Evolutionary conservation across 208 protist genomes (phyloP).

Genomic region (Novymonas esmeraldas): DNA sequence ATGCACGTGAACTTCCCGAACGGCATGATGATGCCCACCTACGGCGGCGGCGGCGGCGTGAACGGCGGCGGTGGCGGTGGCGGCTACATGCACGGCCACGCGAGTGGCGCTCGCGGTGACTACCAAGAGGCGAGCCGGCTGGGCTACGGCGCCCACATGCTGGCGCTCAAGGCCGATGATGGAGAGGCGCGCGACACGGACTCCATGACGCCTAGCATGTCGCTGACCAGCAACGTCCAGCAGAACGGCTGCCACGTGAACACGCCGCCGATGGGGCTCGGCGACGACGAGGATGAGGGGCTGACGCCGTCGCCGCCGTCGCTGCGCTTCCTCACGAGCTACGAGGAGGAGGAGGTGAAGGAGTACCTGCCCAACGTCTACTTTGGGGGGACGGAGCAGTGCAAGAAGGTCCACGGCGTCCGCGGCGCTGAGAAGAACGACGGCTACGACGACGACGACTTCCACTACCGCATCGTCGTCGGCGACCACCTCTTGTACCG

Average conservation of each 20-base stretch:
- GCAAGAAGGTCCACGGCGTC: slow-evolving; percentile 60
- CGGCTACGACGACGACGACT: slow-evolving; percentile 95
- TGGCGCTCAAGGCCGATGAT: neutral
- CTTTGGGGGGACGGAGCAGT: slow-evolving; percentile 59
- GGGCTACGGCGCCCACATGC: slow-evolving; percentile 6
- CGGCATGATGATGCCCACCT: neutral
- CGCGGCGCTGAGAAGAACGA: slow-evolving; percentile 56
- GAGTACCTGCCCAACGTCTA: slow-evolving; percentile 66
- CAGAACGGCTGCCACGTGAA: slow-evolving; percentile 30
- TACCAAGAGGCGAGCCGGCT: neutral
- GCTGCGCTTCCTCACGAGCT: slow-evolving; percentile 52
- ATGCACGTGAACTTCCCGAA: neutral
- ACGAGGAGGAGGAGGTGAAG: slow-evolving; percentile 72
- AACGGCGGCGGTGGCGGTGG: neutral
- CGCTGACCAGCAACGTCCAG: neutral
- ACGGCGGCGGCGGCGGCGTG: neutral
- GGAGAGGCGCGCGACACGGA: slow-evolving; percentile 8
- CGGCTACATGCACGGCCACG: neutral
- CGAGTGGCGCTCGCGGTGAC: slow-evolving; percentile 5
- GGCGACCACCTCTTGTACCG: slow-evolving; percentile 95
- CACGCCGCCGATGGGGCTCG: slow-evolving; percentile 9
- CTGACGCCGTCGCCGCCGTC: slow-evolving; percentile 26
- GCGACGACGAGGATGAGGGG: slow-evolving; percentile 12
- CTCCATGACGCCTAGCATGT: slow-evolving; percentile 4
- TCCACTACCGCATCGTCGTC: slow-evolving; percentile 90